A percentile compares a stretch with the other conserved stretches of the same genome.
phyloP scores from a whole-genome alignment of 495 filamentous ascomycete genomes.

The Filosporella fistucella region DNA sequence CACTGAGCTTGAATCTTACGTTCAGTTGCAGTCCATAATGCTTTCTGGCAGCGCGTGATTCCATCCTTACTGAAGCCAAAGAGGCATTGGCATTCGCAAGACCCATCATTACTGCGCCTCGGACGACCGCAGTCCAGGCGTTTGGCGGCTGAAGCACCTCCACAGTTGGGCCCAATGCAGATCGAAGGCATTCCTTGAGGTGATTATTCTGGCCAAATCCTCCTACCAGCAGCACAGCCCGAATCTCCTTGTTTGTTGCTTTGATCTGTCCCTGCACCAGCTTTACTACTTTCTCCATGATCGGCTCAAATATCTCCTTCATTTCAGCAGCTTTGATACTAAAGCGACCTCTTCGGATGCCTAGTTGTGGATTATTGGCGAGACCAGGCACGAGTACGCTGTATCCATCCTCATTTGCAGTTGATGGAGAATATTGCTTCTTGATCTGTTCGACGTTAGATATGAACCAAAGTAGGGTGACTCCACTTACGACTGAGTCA shows the following conservation, averaged over 20 bases:
- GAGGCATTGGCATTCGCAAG: slow-evolving; percentile 30
- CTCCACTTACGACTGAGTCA: slow-evolving; percentile 25
- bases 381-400: slow-evolving; percentile 30
- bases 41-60: slow-evolving; percentile 43
- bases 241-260: slow-evolving; percentile 25
- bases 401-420: slow-evolving; percentile 24
- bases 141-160: slow-evolving; percentile 58
- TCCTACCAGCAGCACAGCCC: slow-evolving; percentile 35
- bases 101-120: slow-evolving; percentile 39
- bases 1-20: slow-evolving; percentile 28
- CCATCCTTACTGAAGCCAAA: slow-evolving; percentile 36
- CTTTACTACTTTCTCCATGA: slow-evolving; percentile 27
- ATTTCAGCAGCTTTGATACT: slow-evolving; percentile 26
- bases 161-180: slow-evolving; percentile 14
- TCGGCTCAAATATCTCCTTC: slow-evolving; percentile 32
- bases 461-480: background rate
- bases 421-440: slow-evolving; percentile 9
- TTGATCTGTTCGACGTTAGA: slow-evolving; percentile 12
- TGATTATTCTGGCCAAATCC: slow-evolving; percentile 38
- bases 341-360: slow-evolving; percentile 28
- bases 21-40: slow-evolving; percentile 39
- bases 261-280: slow-evolving; percentile 31
- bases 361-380: slow-evolving; percentile 25
- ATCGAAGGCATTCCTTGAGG: slow-evolving; percentile 22
- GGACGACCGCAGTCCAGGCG: slow-evolving; percentile 49